These are phyloP conservation scores for Aspergillus persii DNA, from an alignment of 2,329 filamentous ascomycete genomes.

Conservation along the genomic window DNA sequence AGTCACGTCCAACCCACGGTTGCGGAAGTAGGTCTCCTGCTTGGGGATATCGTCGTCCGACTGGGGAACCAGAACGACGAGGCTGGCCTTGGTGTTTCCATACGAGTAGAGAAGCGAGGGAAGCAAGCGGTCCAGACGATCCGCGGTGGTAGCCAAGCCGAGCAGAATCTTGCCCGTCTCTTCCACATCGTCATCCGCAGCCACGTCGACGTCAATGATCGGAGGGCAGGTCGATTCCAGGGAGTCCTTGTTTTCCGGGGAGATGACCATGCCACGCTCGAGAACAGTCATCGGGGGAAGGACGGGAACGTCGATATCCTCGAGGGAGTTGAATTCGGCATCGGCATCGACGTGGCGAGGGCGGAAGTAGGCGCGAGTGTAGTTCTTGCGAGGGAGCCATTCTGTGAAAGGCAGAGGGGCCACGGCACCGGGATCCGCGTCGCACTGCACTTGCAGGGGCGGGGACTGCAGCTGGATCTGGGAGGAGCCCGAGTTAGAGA, in stretches of 20 bases:
- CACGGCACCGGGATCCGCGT: slow-evolving; percentile 32
- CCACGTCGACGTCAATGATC: slow-evolving; percentile 41
- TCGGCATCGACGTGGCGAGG: slow-evolving; percentile 36
- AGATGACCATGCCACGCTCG: slow-evolving; percentile 40
- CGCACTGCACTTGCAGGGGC: slow-evolving; percentile 24
- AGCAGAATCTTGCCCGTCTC: slow-evolving; percentile 43
- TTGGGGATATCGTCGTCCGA: slow-evolving; percentile 39
- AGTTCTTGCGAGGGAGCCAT: slow-evolving; percentile 45
- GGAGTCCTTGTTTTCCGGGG: slow-evolving; percentile 31
- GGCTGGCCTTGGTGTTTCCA: slow-evolving; percentile 39
- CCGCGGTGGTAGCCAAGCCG: slow-evolving; percentile 43
- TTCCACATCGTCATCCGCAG: slow-evolving; percentile 38
- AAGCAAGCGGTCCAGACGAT: slow-evolving; percentile 40
- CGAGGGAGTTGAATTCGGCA: slow-evolving; percentile 39
- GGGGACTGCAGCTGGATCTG: slow-evolving; percentile 25
- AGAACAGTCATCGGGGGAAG: slow-evolving; percentile 38
- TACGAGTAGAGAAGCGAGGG: slow-evolving; percentile 44
- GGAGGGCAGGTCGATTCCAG: slow-evolving; percentile 35
- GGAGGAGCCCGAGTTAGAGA: slow-evolving; percentile 16
- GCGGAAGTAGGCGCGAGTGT: slow-evolving; percentile 43
- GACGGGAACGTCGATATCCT: slow-evolving; percentile 38
- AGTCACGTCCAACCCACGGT: slow-evolving; percentile 41
- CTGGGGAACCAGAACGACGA: slow-evolving; percentile 42
- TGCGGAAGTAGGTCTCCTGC: slow-evolving; percentile 43
- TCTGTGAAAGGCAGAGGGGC: slow-evolving; percentile 39